Evolutionary conservation across 192 early-diverging fungal species (phyloP).

Genomic region (Coemansia sp.): DNA sequence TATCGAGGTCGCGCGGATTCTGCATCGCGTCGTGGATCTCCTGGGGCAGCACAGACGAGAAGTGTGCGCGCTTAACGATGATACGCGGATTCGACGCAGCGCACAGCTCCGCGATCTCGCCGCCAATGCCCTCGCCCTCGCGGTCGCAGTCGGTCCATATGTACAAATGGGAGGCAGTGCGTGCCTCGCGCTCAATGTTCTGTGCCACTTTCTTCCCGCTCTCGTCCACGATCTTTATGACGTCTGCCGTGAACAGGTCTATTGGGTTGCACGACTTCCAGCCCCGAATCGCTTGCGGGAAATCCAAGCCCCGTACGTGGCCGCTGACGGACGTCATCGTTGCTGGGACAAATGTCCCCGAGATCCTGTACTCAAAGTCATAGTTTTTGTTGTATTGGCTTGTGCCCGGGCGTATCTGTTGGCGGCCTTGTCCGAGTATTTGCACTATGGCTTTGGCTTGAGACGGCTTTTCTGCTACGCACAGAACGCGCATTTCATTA

Average conservation of each 20-base stretch:
- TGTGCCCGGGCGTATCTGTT: conserved; percentile 16
- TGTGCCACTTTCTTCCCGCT: conserved; percentile 49
- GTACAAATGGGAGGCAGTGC: conserved; percentile 64
- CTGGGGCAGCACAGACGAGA: conserved; percentile 82
- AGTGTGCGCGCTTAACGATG: conserved; percentile 75
- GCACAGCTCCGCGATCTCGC: conserved; percentile 75
- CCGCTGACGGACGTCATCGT: conserved; percentile 84
- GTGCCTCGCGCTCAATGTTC: conserved; percentile 68
- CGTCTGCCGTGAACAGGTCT: conserved; percentile 65
- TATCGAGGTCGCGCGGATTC: conserved; percentile 70
- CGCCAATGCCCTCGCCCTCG: conserved; percentile 93
- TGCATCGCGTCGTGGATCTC: conserved; percentile 79
- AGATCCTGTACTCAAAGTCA: conserved; percentile 66
- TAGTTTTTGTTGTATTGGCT: conserved; percentile 79
- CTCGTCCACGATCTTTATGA: conserved; percentile 58
- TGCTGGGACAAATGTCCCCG: conserved; percentile 58
- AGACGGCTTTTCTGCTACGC: conserved; percentile 94
- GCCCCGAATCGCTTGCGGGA: conserved; percentile 55
- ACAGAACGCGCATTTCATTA: conserved; percentile 72
- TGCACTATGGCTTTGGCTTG: conserved; percentile 78
- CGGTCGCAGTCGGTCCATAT: conserved; percentile 99
- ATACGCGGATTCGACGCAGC: conserved; percentile 62
- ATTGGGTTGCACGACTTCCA: conserved; percentile 67
- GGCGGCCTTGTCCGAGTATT: conserved; percentile 66
- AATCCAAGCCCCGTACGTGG: conserved; percentile 73